Evolutionary conservation across 345 rosid species (phyloP), one percentile per base, ranked within the genome.

Genomic region (Microcos paniculata): DNA sequence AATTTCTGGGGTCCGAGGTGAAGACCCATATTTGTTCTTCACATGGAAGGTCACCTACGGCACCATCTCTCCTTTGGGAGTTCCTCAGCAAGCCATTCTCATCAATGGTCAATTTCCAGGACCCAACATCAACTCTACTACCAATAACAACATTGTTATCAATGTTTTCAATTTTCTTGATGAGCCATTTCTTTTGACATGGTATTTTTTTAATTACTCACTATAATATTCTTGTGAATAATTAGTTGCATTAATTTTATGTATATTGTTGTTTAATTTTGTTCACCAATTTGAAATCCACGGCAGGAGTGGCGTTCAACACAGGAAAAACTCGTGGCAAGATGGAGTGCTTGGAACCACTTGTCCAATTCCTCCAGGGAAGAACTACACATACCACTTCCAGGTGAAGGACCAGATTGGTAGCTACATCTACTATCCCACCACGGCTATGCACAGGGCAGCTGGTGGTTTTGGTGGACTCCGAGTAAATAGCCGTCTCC

Each of bases 351-450:
- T 70, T 0, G 98, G 96, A 8, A 92, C 98, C 1, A 87, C 80
- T 62, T 94, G 98, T 76, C 97, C 98, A 0, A 89, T 92, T 72
- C 75, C 51, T 2, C 92, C 97, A 0, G 94, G 97, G 2, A 79
- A 85, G 40, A 94, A 92, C 87, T 87, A 1, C 84, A 92, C 98
- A 5, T 94, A 88, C 83, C 84, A 80, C n/a, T 92, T 90, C 84
- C 98, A 93, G 73, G 93, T 90, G 12, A 93, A 94, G 87, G 98
- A 94, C 72, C 98, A 94, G 75, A 94, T 94, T 26, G 96, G 96
- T 6, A 91, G 94, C 85, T 91, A 84, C 71, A 79, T 84, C 64
- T 92, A 92, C 74, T 89, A 87, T 70, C 94, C 93, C 0, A 73
- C 77, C 76, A 85, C 85, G 3, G 85, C 26, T 1, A 31, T 87